These are phyloP conservation scores for Peronosclerospora sorghi DNA, from an alignment of 352 stramenopile species.

Conservation along the genomic window DNA sequence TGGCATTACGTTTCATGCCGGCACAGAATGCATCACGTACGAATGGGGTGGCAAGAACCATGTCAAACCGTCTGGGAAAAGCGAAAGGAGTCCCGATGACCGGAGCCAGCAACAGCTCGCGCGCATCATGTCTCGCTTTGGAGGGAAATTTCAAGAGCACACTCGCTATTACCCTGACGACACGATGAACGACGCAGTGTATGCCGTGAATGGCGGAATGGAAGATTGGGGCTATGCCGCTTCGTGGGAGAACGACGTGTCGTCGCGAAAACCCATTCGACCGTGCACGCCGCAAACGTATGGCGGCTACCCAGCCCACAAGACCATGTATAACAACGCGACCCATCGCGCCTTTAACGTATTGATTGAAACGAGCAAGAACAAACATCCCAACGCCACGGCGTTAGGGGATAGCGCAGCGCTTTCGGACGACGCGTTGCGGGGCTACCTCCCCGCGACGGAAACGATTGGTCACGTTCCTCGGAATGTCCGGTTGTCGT, in stretches of 20 bases:
- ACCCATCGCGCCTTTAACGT: constrained; percentile 93
- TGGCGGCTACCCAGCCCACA: constrained; percentile 82
- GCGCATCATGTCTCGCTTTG: constrained; percentile 54
- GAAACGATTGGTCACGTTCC: constrained; percentile 84
- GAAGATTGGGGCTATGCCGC: constrained; percentile 95
- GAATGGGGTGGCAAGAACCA: constrained; percentile 92
- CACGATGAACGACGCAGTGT: constrained; percentile 95
- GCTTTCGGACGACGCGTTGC: constrained; percentile 35
- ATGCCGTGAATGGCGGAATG: constrained; percentile 95
- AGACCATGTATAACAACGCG: constrained; percentile 89
- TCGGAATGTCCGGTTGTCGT: constrained; percentile 86
- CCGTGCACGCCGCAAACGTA: constrained; percentile 82
- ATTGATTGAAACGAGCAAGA: constrained; percentile 90
- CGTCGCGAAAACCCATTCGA: constrained; percentile 39
- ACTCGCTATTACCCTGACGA: constrained; percentile 83
- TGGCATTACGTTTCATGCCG: constrained; percentile 95
- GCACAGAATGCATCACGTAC: constrained; percentile 94
- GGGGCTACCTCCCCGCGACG: constrained; percentile 29
- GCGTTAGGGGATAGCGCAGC: constrained; percentile 56
- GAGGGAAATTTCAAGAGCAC: constrained; percentile 55
- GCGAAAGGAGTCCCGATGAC: constrained; percentile 76
- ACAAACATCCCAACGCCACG: constrained; percentile 59
- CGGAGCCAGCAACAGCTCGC: constrained; percentile 50
- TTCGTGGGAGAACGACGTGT: constrained; percentile 75
- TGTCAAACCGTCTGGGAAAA: constrained; percentile 27